These are phyloP conservation scores for Multifurca ochricompacta DNA, from an alignment of 768 basidiomycete genomes.

Conservation along the genomic window DNA sequence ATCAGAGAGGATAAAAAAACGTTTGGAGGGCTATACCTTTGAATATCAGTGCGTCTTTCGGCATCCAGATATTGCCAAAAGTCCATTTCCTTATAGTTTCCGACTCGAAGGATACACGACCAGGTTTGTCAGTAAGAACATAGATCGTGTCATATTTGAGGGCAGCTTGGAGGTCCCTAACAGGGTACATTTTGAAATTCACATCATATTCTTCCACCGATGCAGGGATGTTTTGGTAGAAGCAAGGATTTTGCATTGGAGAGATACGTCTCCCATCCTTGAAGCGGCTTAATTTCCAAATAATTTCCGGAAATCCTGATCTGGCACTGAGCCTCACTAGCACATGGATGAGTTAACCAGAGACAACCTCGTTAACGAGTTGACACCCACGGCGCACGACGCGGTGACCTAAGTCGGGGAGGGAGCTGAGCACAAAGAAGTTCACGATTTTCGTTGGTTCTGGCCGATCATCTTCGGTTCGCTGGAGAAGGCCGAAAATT, in stretches of 20 bases:
- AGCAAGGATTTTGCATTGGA: constrained; percentile 11
- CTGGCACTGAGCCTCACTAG: constrained; percentile 1
- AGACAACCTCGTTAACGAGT: background rate
- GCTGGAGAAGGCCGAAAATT: no score
- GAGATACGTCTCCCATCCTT: background rate
- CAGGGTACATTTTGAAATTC: background rate
- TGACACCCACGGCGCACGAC: background rate
- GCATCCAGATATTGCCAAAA: constrained; percentile 7
- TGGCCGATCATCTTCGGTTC: background rate
- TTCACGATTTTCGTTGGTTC: background rate
- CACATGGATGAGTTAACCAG: background rate
- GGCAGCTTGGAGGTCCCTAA: background rate
- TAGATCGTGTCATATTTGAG: background rate
- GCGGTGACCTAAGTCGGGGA: background rate
- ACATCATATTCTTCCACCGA: background rate
- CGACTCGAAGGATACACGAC: constrained; percentile 3
- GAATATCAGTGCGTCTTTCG: constrained; percentile 1
- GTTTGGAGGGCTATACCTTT: background rate
- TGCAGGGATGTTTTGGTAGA: background rate
- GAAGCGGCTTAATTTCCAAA: constrained; percentile 13
- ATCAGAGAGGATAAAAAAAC: background rate
- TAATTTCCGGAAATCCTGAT: background rate
- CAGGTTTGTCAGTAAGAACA: constrained; percentile 3
- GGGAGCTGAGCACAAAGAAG: background rate
- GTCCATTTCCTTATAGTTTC: background rate